Conservation (phyloP, 2,329 filamentous ascomycete species). For the Plectosphaerella plurivora region DNA sequence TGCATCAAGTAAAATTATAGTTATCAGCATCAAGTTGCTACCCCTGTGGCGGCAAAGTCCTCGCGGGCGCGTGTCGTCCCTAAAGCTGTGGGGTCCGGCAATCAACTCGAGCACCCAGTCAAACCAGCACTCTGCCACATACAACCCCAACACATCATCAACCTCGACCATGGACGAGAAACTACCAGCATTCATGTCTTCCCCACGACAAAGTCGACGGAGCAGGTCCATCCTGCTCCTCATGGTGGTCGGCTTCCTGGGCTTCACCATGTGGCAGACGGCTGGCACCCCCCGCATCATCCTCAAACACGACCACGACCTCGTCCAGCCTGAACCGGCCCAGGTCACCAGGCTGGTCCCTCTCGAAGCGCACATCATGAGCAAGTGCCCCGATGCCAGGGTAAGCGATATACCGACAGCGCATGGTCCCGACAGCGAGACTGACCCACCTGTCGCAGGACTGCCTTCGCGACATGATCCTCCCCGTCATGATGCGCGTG, state of each 20-base stretch:
- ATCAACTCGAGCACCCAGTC: too few relatives aligned
- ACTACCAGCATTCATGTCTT: background rate
- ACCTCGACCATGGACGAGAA: conserved; percentile 11
- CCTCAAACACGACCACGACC: background rate
- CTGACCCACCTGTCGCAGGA: conserved; percentile 38
- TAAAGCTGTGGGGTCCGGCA: too few relatives aligned
- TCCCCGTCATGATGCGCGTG: conserved; percentile 82
- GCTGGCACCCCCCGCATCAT: background rate
- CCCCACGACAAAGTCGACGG: conserved; percentile 3
- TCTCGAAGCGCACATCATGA: conserved; percentile 93
- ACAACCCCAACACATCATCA: too few relatives aligned
- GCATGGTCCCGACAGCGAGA: background rate
- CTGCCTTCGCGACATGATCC: conserved; percentile 73
- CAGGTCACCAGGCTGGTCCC: conserved; percentile 51
- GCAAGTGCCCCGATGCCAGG: conserved; percentile 89
- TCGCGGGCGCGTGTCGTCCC: too few relatives aligned
- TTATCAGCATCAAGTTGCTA: too few relatives aligned
- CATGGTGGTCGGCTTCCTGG: conserved; percentile 2
- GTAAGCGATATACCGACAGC: conserved; percentile 25
- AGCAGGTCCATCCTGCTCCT: conserved; percentile 2
- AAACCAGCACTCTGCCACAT: too few relatives aligned
- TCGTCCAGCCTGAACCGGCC: background rate
- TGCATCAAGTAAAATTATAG: too few relatives aligned
- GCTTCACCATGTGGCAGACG: conserved; percentile 7
- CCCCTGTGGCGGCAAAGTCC: too few relatives aligned